Evolutionary conservation across 345 rosid species (phyloP), one percentile per base, ranked within the genome.

Genomic region (Pugionium cornutum): DNA sequence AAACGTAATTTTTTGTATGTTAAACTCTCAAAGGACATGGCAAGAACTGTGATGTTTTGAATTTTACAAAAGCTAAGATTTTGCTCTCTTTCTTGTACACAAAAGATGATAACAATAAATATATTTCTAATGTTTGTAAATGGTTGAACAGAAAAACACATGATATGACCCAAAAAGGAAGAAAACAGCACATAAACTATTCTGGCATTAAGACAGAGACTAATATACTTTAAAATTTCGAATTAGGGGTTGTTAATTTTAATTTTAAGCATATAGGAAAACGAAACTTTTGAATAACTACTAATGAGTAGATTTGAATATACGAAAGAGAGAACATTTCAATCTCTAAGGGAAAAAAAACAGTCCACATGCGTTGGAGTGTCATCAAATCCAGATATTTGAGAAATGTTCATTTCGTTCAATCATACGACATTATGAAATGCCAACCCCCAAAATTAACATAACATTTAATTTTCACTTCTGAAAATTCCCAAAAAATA

Each of bases 351-450:
- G 18, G 6, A 45, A 32, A 2, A 7, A 32, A 11, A 48, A 26
- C 52, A 63, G 36, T 11, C 9, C 69, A 70, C 58, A 55, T 70
- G 75, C 36, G 25, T 53, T 70, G 62, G 62, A 70, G 64, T 70
- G 50, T 37, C 57, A 37, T 6, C 41, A 29, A 54, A 47, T 62
- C 32, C 53, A 44, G 10, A 36, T 39, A 6, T 36, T 62, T 45
- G 40, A 53, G 62, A 36, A 33, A 44, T 29, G 34, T 61, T 49
- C 36, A 50, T 49, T 9, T 18, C 18, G 42, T 57, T 53, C 28
- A 69, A 29, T 53, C 62, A 62, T 53, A 46, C 4, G 27, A 26
- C 33, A 26, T 6, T 46, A 41, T 61, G 28, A 42, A 35, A 28
- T 33, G n/a, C 53, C 10, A 68, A 41, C 28, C 35, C 9, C 50